A percentile compares a stretch with the other conserved stretches of the same genome.
Conservation (phyloP, 2,329 filamentous ascomycete species). For the Hypoxylon sp. region DNA sequence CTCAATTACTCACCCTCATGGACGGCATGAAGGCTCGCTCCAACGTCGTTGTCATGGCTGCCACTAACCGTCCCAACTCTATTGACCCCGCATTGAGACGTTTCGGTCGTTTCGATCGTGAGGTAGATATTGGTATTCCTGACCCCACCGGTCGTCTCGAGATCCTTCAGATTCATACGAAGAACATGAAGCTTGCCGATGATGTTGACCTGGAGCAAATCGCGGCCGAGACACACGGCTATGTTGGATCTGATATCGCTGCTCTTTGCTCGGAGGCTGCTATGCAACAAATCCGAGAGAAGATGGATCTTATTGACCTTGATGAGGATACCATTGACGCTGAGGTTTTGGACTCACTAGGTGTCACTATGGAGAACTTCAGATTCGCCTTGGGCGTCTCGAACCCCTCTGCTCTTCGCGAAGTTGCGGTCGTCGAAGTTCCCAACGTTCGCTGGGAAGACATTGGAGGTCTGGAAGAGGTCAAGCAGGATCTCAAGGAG, state of each 20-base stretch:
- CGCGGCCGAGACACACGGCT: slow-evolving; percentile 97
- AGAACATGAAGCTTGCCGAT: slow-evolving; percentile 99
- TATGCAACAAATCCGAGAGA: slow-evolving; percentile 99
- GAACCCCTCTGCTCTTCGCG: slow-evolving; percentile 97
- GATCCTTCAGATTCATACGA: slow-evolving; percentile 99
- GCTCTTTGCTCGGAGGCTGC: slow-evolving; percentile 98
- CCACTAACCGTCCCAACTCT: slow-evolving; percentile 98
- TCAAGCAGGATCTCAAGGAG: slow-evolving; percentile 99
- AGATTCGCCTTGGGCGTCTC: slow-evolving; percentile 97
- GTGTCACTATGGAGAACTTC: slow-evolving; percentile 99
- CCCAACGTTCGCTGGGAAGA: slow-evolving; percentile 99
- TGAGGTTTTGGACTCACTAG: slow-evolving; percentile 96
- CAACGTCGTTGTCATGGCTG: slow-evolving; percentile 99
- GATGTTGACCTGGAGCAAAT: slow-evolving; percentile 98
- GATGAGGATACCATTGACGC: slow-evolving; percentile 99
- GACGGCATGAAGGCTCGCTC: slow-evolving; percentile 99
- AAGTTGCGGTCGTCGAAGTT: slow-evolving; percentile 98
- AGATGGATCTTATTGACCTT: slow-evolving; percentile 99
- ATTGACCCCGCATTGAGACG: slow-evolving; percentile 98
- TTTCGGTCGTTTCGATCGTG: slow-evolving; percentile 98
- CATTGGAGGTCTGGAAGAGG: slow-evolving; percentile 96
- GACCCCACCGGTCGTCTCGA: slow-evolving; percentile 98
- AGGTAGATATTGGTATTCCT: slow-evolving; percentile 98
- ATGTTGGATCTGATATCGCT: slow-evolving; percentile 97
- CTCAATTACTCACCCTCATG: slow-evolving; percentile 95